Percentiles rank a stretch among this genome's conserved stretches.
These are phyloP conservation scores for Corylus avellana DNA, from an alignment of 306 rosid genomes.

Conservation along the genomic window DNA sequence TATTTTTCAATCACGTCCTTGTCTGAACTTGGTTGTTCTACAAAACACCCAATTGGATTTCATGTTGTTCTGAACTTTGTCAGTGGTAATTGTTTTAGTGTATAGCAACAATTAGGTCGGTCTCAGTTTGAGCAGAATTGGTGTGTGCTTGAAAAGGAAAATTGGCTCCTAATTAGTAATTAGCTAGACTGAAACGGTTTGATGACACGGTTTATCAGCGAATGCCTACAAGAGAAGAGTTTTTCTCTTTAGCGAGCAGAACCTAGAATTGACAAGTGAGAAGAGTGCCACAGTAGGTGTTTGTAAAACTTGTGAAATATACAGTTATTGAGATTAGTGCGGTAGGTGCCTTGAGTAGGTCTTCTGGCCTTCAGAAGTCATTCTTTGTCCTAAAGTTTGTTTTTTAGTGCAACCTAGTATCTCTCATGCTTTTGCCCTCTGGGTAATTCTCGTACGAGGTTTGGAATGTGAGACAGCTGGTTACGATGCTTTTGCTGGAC, in stretches of 20 bases:
- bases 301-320: background rate
- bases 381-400: background rate
- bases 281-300: background rate
- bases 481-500: background rate
- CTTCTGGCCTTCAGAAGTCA: background rate
- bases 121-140: background rate
- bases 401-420: background rate
- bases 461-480: background rate
- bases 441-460: background rate
- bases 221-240: too few species aligned
- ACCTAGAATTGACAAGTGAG: background rate
- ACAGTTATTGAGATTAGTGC: background rate
- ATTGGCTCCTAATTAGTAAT: background rate
- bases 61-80: background rate
- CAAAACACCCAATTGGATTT: background rate
- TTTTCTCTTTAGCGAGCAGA: background rate
- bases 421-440: background rate
- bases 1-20: background rate
- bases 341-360: background rate
- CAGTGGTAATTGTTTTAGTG: background rate
- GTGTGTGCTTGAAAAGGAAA: background rate
- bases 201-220: background rate
- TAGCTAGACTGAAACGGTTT: background rate
- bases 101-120: background rate
- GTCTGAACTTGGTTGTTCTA: constrained; percentile 15